Evolutionary conservation across 768 basidiomycete species (phyloP).

Genomic region (Lactarius sanguifluus): DNA sequence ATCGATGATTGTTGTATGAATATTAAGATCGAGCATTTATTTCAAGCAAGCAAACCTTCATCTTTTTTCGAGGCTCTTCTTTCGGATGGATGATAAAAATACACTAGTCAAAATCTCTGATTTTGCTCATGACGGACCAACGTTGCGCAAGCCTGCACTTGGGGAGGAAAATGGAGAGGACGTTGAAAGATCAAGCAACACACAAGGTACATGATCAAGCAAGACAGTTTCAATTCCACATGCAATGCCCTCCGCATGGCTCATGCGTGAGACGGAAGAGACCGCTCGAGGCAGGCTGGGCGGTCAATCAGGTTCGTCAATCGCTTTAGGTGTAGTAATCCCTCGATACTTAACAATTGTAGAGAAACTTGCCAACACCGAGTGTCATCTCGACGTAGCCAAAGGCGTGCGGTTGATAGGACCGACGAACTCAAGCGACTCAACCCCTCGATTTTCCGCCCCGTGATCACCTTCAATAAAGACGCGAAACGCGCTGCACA

Average conservation of each 20-base stretch:
- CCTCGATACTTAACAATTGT: conserved; percentile 11
- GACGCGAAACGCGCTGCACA: conserved; percentile 84
- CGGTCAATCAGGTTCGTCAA: conserved; percentile 50
- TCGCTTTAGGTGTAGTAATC: conserved; percentile 40
- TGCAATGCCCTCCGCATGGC: conserved; percentile 92
- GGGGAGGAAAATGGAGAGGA: conserved; percentile 84
- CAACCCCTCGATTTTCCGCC: conserved; percentile 92
- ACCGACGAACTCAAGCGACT: conserved; percentile 92
- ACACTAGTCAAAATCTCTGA: no score
- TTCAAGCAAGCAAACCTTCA: no score
- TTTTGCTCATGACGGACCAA: conserved; percentile 49
- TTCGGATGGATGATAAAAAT: no score
- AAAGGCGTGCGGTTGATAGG: conserved; percentile 94
- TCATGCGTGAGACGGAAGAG: conserved; percentile 82
- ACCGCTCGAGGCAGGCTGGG: conserved; percentile 85
- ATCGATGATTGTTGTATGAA: no score
- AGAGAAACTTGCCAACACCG: conserved; percentile 78
- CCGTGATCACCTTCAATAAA: conserved; percentile 91
- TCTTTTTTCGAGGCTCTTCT: no score
- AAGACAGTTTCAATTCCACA: conserved; percentile 86
- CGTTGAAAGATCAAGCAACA: conserved; percentile 92
- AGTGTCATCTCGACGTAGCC: conserved; percentile 69
- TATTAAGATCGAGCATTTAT: no score
- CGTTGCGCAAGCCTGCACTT: conserved; percentile 45
- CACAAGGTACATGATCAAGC: conserved; percentile 83